Evolutionary conservation across 345 rosid genomes (phyloP).

Genomic region (Garcia nutans): DNA sequence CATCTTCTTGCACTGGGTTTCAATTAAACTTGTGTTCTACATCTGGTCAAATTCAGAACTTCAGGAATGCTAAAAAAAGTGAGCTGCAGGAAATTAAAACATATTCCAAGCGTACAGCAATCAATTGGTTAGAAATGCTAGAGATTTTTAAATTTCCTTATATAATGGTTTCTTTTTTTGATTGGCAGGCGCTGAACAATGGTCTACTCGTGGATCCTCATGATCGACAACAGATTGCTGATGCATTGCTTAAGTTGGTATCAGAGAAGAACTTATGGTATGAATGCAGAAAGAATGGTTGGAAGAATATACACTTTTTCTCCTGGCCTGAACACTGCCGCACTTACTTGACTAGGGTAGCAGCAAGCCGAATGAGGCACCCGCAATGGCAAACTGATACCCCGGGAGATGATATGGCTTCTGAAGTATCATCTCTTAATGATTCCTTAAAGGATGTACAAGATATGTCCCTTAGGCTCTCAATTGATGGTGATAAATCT

Average conservation of each 20-base stretch:
- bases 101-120: neutral
- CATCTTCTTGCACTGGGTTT: neutral
- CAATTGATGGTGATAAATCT: slow-evolving; percentile 81
- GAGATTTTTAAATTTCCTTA: neutral
- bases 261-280: slow-evolving; percentile 91
- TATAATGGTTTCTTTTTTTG: slow-evolving; percentile 10
- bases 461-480: slow-evolving; percentile 92
- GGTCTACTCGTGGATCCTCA: slow-evolving; percentile 97
- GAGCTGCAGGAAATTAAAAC: neutral
- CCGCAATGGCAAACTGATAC: slow-evolving; percentile 95
- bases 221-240: slow-evolving; percentile 78
- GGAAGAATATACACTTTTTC: slow-evolving; percentile 91
- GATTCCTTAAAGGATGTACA: slow-evolving; percentile 91
- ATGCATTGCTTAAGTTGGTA: slow-evolving; percentile 82
- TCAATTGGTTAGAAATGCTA: slow-evolving; percentile 6
- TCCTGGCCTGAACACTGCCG: slow-evolving; percentile 99
- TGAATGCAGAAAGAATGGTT: slow-evolving; percentile 82
- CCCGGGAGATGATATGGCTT: slow-evolving; percentile 58
- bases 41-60: neutral
- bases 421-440: slow-evolving; percentile 59
- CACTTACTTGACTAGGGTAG: slow-evolving; percentile 88
- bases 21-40: neutral
- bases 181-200: slow-evolving; percentile 72
- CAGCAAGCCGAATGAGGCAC: slow-evolving; percentile 90
- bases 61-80: no score